Evolutionary conservation across 805 yeast species (phyloP).

Genomic region (Cyberlindnera euphorbiiphila): DNA sequence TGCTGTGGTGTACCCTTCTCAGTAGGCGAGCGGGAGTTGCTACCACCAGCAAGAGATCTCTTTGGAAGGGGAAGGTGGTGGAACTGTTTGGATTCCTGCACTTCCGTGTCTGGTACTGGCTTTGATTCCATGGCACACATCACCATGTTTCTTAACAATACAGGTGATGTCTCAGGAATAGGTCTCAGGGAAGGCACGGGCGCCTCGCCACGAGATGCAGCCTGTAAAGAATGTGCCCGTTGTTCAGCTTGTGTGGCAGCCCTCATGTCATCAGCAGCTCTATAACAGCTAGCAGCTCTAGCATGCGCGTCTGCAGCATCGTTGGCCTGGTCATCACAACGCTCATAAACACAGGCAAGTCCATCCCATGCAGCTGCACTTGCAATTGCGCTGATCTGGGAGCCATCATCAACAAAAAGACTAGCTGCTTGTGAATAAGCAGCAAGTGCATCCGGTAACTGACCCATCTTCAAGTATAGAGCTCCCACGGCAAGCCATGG

Average conservation of each 20-base stretch:
- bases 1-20: conserved; percentile 13
- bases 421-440: conserved; percentile 65
- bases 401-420: conserved; percentile 43
- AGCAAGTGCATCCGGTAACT: conserved; percentile 60
- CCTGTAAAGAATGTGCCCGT: conserved; percentile 40
- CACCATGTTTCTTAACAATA: conserved; percentile 30
- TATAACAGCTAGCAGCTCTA: conserved; percentile 48
- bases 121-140: conserved; percentile 16
- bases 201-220: conserved; percentile 40
- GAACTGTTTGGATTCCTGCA: conserved; percentile 22
- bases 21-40: conserved; percentile 15
- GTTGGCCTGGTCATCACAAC: conserved; percentile 55
- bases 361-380: conserved; percentile 67
- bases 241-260: conserved; percentile 40
- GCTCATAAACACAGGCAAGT: conserved; percentile 54
- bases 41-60: conserved; percentile 16
- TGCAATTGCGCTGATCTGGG: conserved; percentile 33
- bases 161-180: conserved; percentile 45
- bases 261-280: conserved; percentile 42
- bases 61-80: conserved; percentile 28
- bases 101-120: conserved; percentile 1
- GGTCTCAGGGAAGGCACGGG: conserved; percentile 42
- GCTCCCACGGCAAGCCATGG: conserved; percentile 68
- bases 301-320: conserved; percentile 60
- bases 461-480: conserved; percentile 53